Conservation (phyloP, 2,329 filamentous ascomycete genomes). For the Capronia coronata region DNA sequence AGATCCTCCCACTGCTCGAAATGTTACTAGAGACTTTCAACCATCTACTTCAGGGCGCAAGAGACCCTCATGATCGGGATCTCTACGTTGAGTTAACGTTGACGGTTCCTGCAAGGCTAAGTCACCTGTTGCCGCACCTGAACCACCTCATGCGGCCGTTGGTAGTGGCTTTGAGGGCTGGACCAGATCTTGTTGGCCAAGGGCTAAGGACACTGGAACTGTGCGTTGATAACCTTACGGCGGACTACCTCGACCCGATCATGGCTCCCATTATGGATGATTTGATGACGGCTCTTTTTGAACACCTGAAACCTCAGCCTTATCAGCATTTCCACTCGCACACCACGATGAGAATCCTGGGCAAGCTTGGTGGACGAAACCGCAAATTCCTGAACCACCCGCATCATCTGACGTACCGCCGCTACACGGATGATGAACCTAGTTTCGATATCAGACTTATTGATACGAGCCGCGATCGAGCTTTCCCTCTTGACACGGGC, state of each 20-base stretch:
- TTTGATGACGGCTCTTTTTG: conserved; percentile 94
- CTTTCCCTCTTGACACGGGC: conserved; percentile 80
- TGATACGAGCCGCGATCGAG: conserved; percentile 79
- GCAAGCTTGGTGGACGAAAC: conserved; percentile 91
- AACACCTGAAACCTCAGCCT: conserved; percentile 85
- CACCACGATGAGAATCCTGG: conserved; percentile 93
- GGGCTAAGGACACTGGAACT: conserved; percentile 88
- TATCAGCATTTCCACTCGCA: conserved; percentile 98
- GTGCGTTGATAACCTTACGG: conserved; percentile 95
- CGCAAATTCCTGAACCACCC: conserved; percentile 91
- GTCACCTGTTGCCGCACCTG: conserved; percentile 88
- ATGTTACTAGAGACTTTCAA: conserved; percentile 98
- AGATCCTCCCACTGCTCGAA: conserved; percentile 89
- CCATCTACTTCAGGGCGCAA: conserved; percentile 81
- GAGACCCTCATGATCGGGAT: conserved; percentile 84
- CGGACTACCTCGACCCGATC: conserved; percentile 95
- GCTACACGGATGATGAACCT: conserved; percentile 77
- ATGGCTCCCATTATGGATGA: conserved; percentile 99
- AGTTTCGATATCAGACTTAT: conserved; percentile 86
- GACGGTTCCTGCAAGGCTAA: conserved; percentile 88
- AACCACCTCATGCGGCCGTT: conserved; percentile 96
- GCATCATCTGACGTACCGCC: conserved; percentile 72
- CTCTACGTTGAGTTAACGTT: conserved; percentile 95
- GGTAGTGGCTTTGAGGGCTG: conserved; percentile 87
- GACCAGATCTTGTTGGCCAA: conserved; percentile 89